Percentiles rank a stretch among this genome's conserved stretches.
phyloP scores from a whole-genome alignment of 148 eudicot species.

The Diospyros kaki region DNA sequence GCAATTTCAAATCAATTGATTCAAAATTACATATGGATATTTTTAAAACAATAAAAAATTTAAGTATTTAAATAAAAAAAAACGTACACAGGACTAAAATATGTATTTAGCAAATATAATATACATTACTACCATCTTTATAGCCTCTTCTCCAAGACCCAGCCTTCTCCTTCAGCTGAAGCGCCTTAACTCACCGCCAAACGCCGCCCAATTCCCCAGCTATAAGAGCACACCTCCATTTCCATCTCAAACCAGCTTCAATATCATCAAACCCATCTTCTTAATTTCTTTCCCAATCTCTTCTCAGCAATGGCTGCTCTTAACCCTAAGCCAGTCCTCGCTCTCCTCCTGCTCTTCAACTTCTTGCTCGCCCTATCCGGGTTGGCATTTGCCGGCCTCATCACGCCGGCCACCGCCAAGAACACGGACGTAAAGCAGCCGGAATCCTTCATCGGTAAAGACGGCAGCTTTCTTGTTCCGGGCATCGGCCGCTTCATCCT shows the following conservation, averaged over 20 bases:
- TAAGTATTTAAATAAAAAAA: no score
- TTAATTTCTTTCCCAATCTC: not conserved
- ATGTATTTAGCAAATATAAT: no score
- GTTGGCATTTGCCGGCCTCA: slow-evolving; percentile 13
- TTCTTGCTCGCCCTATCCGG: slow-evolving; percentile 19
- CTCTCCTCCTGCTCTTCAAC: slow-evolving; percentile 21
- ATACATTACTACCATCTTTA: no score
- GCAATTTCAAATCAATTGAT: no score
- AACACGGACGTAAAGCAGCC: slow-evolving; percentile 24
- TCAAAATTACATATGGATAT: no score
- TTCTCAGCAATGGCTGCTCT: slow-evolving; percentile 15
- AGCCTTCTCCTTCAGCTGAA: no score
- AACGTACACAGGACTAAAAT: no score
- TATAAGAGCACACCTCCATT: slow-evolving; percentile 15
- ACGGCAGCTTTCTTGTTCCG: slow-evolving; percentile 35
- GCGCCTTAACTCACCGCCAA: slow-evolving; percentile 18
- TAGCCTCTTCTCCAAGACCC: no score
- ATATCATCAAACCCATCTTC: not conserved
- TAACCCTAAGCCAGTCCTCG: not conserved
- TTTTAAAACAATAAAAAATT: no score
- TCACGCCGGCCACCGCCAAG: slow-evolving; percentile 13
- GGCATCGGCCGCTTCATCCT: slow-evolving; percentile 34
- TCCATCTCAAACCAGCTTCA: not conserved
- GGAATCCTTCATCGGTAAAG: slow-evolving; percentile 20
- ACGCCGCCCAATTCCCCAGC: not conserved